phyloP scores from a whole-genome alignment of 2,329 filamentous ascomycete genomes.

The Phyllosticta ampelicida region DNA sequence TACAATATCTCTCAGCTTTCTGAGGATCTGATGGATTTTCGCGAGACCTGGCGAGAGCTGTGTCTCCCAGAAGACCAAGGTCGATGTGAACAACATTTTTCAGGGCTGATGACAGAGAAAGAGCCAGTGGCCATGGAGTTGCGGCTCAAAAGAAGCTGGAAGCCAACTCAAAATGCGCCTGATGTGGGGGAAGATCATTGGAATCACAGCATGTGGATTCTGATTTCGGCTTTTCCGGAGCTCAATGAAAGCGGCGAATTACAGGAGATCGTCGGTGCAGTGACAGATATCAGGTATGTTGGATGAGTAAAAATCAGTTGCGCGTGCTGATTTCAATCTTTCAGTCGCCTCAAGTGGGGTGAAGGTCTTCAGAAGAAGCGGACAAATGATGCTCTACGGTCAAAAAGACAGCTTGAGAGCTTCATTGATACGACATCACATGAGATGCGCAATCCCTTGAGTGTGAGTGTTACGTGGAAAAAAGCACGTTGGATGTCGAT shows the following conservation, averaged over 20 bases:
- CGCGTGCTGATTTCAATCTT: background rate
- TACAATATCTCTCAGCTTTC: slow-evolving; percentile 23
- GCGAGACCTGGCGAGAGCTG: slow-evolving; percentile 16
- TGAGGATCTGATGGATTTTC: slow-evolving; percentile 13
- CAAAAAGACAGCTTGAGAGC: slow-evolving; percentile 29
- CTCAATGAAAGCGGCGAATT: slow-evolving; percentile 17
- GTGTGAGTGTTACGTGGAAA: slow-evolving; percentile 13
- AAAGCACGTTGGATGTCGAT: slow-evolving; percentile 24
- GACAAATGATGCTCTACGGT: slow-evolving; percentile 27
- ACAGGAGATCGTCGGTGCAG: slow-evolving; percentile 27
- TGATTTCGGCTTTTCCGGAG: slow-evolving; percentile 22
- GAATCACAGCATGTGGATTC: slow-evolving; percentile 20
- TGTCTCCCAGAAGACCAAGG: slow-evolving; percentile 26
- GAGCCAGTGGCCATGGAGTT: slow-evolving; percentile 28
- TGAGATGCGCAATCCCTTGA: slow-evolving; percentile 26
- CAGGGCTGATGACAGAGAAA: slow-evolving; percentile 21
- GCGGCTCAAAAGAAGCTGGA: slow-evolving; percentile 26
- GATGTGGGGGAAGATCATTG: slow-evolving; percentile 9
- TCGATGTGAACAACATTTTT: slow-evolving; percentile 22
- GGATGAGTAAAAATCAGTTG: background rate
- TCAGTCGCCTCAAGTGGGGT: slow-evolving; percentile 27
- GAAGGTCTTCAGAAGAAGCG: slow-evolving; percentile 28
- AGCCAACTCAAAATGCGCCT: slow-evolving; percentile 11
- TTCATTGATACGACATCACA: slow-evolving; percentile 25
- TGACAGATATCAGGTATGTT: slow-evolving; percentile 24